Conservation (phyloP, 345 rosid species). For the Leavenworthia alabamica region DNA sequence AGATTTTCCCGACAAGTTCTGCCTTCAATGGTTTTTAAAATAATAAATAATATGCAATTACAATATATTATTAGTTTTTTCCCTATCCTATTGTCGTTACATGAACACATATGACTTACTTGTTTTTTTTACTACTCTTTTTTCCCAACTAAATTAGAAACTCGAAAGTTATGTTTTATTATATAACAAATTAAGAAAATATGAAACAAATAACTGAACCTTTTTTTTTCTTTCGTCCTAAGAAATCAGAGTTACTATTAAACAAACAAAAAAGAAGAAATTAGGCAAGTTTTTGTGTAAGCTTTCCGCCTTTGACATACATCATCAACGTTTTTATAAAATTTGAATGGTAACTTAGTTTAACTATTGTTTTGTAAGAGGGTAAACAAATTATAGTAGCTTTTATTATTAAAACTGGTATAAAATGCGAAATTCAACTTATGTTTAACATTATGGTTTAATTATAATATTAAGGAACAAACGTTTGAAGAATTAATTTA, state of each 20-base stretch:
- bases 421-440: neutral
- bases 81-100: conserved; percentile 2
- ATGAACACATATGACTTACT: neutral
- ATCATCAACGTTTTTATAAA: neutral
- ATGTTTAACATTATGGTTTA: neutral
- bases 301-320: neutral
- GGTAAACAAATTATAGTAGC: neutral
- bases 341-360: neutral
- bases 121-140: no score
- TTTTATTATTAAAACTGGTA: neutral
- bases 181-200: neutral
- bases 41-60: neutral
- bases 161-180: neutral
- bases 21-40: neutral
- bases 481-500: neutral
- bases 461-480: neutral
- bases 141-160: neutral
- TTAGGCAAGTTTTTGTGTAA: neutral
- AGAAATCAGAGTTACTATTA: conserved; percentile 11
- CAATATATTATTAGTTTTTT: neutral
- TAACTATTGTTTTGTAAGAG: neutral
- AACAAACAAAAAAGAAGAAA: neutral
- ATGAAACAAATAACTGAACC: neutral
- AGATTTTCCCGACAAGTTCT: conserved; percentile 23
- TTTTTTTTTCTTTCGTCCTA: neutral